phyloP scores from a whole-genome alignment of 2,329 filamentous ascomycete species.

The Apiospora rasikravindrae region DNA sequence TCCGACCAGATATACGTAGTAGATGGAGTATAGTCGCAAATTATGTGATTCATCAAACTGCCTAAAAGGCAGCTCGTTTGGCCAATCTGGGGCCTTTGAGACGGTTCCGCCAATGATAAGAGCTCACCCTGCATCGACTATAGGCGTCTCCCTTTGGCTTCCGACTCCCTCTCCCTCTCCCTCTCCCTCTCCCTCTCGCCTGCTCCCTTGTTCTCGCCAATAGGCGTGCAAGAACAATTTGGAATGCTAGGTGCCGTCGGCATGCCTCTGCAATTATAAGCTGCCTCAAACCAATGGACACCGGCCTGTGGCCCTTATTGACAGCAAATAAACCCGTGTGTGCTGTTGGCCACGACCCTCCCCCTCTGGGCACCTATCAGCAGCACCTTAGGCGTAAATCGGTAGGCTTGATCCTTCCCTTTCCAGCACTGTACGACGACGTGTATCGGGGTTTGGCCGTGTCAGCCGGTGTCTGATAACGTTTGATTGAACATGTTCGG shows the following conservation, averaged over 20 bases:
- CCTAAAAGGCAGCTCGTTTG: neutral
- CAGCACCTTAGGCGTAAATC: neutral
- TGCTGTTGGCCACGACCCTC: neutral
- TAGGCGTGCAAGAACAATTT: neutral
- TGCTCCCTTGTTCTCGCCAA: neutral
- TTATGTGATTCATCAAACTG: constrained; percentile 6
- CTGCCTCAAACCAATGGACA: too few relatives aligned
- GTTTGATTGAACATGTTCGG: constrained; percentile 4
- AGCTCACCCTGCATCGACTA: neutral
- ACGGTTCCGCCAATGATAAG: constrained; percentile 2
- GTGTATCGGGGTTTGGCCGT: neutral
- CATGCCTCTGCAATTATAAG: neutral
- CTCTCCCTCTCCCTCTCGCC: neutral
- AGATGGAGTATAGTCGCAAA: neutral
- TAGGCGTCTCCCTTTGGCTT: constrained; percentile 10
- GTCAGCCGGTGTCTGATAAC: neutral
- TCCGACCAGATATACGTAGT: neutral
- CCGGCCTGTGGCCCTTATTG: neutral
- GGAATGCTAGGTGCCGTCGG: neutral
- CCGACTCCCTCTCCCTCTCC: neutral
- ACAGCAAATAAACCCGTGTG: neutral
- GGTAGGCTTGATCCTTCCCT: neutral
- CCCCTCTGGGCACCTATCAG: too few relatives aligned
- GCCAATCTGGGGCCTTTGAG: neutral
- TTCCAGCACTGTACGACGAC: neutral